These are phyloP conservation scores for Pyrenopolyporus hunteri DNA, from an alignment of 495 filamentous ascomycete genomes.

Conservation along the genomic window DNA sequence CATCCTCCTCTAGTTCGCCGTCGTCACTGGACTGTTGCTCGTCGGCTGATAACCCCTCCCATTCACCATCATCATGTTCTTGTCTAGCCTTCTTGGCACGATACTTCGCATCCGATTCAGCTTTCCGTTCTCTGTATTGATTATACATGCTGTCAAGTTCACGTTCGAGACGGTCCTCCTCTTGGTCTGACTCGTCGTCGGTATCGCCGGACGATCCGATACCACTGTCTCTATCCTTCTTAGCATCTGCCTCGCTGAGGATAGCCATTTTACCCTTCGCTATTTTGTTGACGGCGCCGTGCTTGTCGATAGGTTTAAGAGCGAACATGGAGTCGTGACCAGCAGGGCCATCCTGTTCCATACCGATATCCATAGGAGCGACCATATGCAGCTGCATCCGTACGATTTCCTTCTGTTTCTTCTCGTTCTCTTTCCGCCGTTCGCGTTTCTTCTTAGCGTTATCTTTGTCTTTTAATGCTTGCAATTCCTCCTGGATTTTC, in stretches of 20 bases:
- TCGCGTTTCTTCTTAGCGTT: constrained; percentile 76
- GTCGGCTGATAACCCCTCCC: constrained; percentile 83
- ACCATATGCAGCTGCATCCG: constrained; percentile 98
- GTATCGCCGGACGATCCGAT: constrained; percentile 60
- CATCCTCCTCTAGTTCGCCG: constrained; percentile 53
- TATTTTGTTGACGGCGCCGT: constrained; percentile 70
- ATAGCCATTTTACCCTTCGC: constrained; percentile 78
- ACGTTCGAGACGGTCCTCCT: constrained; percentile 78
- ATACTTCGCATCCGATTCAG: constrained; percentile 80
- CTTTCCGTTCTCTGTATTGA: constrained; percentile 79
- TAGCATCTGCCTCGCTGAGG: constrained; percentile 58
- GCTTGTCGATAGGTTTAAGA: constrained; percentile 78
- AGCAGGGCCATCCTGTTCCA: constrained; percentile 81
- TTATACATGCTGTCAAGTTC: constrained; percentile 88
- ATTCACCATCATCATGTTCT: constrained; percentile 84
- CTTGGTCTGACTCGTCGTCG: constrained; percentile 72
- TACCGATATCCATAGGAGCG: constrained; percentile 91
- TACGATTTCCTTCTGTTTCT: constrained; percentile 86
- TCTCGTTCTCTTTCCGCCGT: constrained; percentile 82
- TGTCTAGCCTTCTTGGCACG: constrained; percentile 86
- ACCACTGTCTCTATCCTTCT: constrained; percentile 65
- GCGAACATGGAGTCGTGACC: constrained; percentile 84
- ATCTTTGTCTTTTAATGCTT: constrained; percentile 79
- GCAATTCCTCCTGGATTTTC: constrained; percentile 83
- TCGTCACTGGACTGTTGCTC: constrained; percentile 65